These are phyloP conservation scores for Arabis alpina DNA, from an alignment of 345 rosid species.

Conservation along the genomic window DNA sequence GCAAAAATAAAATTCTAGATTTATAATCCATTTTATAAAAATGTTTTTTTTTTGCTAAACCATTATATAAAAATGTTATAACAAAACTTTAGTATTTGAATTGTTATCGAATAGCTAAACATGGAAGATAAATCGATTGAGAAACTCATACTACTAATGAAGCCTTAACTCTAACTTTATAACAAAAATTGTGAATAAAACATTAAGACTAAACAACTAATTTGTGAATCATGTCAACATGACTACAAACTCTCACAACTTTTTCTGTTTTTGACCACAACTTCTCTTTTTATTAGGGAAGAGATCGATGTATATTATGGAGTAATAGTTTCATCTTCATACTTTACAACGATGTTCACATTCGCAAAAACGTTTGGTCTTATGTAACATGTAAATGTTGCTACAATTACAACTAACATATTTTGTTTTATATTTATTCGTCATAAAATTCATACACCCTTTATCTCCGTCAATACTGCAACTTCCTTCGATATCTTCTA, in stretches of 20 bases:
- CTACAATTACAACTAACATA: conserved; percentile 22
- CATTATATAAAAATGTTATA: conserved; percentile 3
- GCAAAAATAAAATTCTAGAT: not conserved
- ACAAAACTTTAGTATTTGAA: not conserved
- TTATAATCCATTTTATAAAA: too few relatives aligned
- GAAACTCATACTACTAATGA: too few relatives aligned
- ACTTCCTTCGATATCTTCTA: conserved; percentile 25
- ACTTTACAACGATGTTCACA: conserved; percentile 7
- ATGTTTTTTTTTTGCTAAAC: too few relatives aligned
- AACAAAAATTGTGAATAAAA: too few relatives aligned
- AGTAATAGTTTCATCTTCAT: not conserved
- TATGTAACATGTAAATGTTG: conserved; percentile 29
- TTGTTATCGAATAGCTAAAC: too few relatives aligned
- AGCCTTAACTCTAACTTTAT: too few relatives aligned
- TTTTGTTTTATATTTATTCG: not conserved
- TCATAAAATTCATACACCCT: conserved; percentile 5
- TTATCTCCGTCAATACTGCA: not conserved
- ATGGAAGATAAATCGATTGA: too few relatives aligned
- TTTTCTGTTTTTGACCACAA: not conserved
- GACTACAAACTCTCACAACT: not conserved
- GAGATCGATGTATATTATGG: not conserved
- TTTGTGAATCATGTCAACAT: conserved; percentile 13
- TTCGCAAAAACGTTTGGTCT: conserved; percentile 14
- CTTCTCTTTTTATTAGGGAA: not conserved
- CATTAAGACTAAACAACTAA: not conserved